A percentile compares a stretch with the other conserved stretches of the same genome.
Evolutionary conservation across 2,329 filamentous ascomycete species (phyloP).

Genomic region (Fusarium napiforme): DNA sequence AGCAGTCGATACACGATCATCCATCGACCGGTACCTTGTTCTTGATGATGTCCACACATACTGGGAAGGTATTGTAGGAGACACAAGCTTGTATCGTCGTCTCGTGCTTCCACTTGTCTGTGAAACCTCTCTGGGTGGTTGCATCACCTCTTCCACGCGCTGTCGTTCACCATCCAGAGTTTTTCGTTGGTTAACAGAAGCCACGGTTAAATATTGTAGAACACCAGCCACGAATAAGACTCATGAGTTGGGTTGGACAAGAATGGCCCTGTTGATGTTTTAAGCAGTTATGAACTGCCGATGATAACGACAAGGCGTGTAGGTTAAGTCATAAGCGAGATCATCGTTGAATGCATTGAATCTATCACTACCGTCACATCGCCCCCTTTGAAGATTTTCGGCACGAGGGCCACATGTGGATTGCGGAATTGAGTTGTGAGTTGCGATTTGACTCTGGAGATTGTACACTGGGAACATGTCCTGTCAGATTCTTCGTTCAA

Average conservation of each 20-base stretch:
- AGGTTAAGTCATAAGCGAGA: constrained; percentile 34
- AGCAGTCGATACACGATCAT: constrained; percentile 23
- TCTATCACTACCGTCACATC: constrained; percentile 29
- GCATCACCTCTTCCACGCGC: constrained; percentile 25
- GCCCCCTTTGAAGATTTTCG: constrained; percentile 4
- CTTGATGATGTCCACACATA: background rate
- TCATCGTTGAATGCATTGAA: constrained; percentile 16
- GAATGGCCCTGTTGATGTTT: constrained; percentile 5
- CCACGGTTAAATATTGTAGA: constrained; percentile 18
- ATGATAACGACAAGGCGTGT: constrained; percentile 15
- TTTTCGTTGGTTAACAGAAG: constrained; percentile 3
- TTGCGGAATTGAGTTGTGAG: background rate
- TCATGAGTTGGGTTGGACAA: background rate
- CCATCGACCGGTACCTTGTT: constrained; percentile 14
- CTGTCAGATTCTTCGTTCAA: background rate
- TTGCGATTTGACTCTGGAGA: constrained; percentile 3
- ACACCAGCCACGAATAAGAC: constrained; percentile 20
- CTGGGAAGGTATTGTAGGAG: constrained; percentile 18
- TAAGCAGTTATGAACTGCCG: constrained; percentile 21
- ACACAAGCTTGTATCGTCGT: constrained; percentile 18
- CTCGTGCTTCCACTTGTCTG: constrained; percentile 19
- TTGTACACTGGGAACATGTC: constrained; percentile 9
- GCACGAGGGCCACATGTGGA: background rate
- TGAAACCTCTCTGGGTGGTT: constrained; percentile 33
- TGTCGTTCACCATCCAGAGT: constrained; percentile 9